phyloP scores from a whole-genome alignment of 208 protist species.

The Wallacemonas sp. region DNA sequence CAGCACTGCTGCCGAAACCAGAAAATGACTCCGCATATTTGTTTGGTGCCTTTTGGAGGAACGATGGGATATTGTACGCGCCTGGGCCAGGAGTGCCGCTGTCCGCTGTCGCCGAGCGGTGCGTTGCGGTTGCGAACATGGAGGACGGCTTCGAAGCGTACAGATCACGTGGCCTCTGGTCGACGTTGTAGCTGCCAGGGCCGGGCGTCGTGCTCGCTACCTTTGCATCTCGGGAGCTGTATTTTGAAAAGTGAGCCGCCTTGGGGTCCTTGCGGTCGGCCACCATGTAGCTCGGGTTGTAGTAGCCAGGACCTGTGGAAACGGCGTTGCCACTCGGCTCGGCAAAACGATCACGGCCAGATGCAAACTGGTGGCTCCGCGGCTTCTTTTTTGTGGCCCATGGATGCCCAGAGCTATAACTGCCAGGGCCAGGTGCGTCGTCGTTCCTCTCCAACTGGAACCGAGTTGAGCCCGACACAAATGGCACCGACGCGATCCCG shows the following conservation, averaged over 20 bases:
- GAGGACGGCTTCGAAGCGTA: slow-evolving; percentile 71
- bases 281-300: slow-evolving; percentile 54
- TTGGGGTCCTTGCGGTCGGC: slow-evolving; percentile 40
- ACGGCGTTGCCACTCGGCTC: neutral
- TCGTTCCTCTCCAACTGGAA: slow-evolving; percentile 37
- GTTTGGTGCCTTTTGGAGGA: slow-evolving; percentile 19
- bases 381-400: slow-evolving; percentile 31
- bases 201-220: slow-evolving; percentile 45
- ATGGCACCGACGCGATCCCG: slow-evolving; percentile 53
- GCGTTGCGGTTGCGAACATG: slow-evolving; percentile 78
- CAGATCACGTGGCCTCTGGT: slow-evolving; percentile 19
- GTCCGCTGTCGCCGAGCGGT: slow-evolving; percentile 21
- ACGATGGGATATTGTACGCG: slow-evolving; percentile 51
- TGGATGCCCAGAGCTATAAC: slow-evolving; percentile 44
- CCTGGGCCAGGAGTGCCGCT: slow-evolving; percentile 70
- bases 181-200: slow-evolving; percentile 70
- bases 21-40: slow-evolving; percentile 43
- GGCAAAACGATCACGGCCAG: neutral
- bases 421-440: slow-evolving; percentile 63
- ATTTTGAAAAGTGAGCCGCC: slow-evolving; percentile 55
- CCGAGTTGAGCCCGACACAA: slow-evolving; percentile 59
- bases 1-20: slow-evolving; percentile 64
- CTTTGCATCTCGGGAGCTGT: slow-evolving; percentile 41
- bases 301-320: slow-evolving; percentile 44
- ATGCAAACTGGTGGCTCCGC: slow-evolving; percentile 32